Percentiles rank a stretch among this genome's conserved stretches.
Conservation (phyloP, 495 filamentous ascomycete genomes). For the Podospora pseudocomata region DNA sequence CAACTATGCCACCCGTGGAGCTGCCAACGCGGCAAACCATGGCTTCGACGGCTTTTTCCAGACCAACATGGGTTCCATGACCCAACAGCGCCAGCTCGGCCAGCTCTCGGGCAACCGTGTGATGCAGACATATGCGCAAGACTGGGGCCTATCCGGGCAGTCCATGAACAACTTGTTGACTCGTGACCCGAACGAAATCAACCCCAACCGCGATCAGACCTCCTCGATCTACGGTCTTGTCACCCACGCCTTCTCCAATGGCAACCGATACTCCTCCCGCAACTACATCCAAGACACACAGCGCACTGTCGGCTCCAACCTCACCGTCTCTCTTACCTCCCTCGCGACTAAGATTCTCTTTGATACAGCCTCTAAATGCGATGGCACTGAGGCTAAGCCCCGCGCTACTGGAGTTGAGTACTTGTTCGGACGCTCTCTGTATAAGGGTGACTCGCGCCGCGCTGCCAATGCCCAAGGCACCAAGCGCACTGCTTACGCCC, state of each 20-base stretch:
- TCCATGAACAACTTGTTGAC: conserved; percentile 30
- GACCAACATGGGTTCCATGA: conserved; percentile 34
- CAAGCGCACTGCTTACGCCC: conserved; percentile 13
- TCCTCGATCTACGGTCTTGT: conserved; percentile 35
- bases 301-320: conserved; percentile 23
- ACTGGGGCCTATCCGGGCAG: conserved; percentile 21
- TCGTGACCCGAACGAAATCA: conserved; percentile 36
- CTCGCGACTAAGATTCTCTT: conserved; percentile 36
- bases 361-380: conserved; percentile 26
- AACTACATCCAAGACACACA: conserved; percentile 35
- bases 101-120: conserved; percentile 30
- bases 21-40: conserved; percentile 26
- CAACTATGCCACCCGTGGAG: conserved; percentile 24
- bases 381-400: conserved; percentile 17
- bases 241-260: conserved; percentile 33
- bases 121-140: conserved; percentile 31
- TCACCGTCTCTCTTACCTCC: conserved; percentile 36
- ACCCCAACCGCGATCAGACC: conserved; percentile 31
- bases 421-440: conserved; percentile 34
- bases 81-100: conserved; percentile 23
- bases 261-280: conserved; percentile 35
- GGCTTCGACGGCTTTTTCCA: conserved; percentile 39
- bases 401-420: conserved; percentile 35
- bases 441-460: conserved; percentile 30
- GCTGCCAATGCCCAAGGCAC: conserved; percentile 25